Evolutionary conservation across 1,139 yeast genomes (phyloP).

Genomic region (Pneumocystis sp.): DNA sequence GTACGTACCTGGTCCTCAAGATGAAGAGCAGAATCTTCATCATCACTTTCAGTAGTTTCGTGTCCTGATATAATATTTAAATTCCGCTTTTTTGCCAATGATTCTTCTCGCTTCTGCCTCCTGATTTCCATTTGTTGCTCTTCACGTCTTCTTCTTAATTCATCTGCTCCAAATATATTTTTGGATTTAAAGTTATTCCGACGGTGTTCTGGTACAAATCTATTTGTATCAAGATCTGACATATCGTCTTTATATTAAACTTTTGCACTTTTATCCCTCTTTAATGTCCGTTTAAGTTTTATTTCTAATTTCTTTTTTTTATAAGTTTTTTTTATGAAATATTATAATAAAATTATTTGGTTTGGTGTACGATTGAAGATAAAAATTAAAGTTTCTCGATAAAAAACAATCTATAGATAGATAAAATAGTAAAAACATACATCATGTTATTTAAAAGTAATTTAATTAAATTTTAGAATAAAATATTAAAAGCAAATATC

Average conservation of each 20-base stretch:
- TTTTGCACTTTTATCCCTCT: background rate
- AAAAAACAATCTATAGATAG: too few species aligned
- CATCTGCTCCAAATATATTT: constrained; percentile 88
- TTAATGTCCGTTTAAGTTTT: background rate
- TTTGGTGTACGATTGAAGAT: background rate
- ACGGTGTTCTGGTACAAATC: constrained; percentile 94
- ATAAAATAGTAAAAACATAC: background rate
- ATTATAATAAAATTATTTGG: background rate
- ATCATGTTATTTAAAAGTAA: background rate
- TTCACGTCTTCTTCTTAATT: constrained; percentile 93
- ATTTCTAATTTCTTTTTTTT: background rate
- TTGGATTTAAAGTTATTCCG: constrained; percentile 92
- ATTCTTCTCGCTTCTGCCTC: constrained; percentile 93
- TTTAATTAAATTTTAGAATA: too few species aligned
- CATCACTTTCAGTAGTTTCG: constrained; percentile 33
- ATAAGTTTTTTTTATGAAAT: background rate
- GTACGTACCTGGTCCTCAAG: constrained; percentile 17
- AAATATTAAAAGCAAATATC: too few species aligned
- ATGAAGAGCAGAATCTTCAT: constrained; percentile 24
- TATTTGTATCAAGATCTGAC: constrained; percentile 45
- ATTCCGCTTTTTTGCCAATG: constrained; percentile 82
- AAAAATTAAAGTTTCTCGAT: background rate
- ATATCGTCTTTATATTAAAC: background rate
- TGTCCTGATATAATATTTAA: constrained; percentile 21
- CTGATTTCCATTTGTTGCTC: constrained; percentile 93